These are phyloP conservation scores for Oropetium thomaeum DNA, from an alignment of 176 grass and related monocot species.

Conservation along the genomic window DNA sequence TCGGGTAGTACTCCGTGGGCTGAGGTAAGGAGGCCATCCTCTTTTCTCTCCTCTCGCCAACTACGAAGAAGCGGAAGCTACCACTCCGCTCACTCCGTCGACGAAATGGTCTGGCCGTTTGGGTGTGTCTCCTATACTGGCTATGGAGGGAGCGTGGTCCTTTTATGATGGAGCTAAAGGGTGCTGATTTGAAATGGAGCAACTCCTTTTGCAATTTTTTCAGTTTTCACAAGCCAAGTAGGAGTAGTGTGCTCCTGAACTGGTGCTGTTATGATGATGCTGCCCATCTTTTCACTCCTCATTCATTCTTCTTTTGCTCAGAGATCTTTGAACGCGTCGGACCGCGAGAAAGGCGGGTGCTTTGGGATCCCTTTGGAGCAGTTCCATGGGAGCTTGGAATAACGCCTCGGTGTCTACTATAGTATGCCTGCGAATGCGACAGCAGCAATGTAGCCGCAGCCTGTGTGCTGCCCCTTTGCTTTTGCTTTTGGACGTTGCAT, in stretches of 20 bases:
- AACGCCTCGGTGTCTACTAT: not conserved
- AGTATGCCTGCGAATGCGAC: not conserved
- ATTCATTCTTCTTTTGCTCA: constrained; percentile 25
- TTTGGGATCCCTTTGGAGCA: constrained; percentile 54
- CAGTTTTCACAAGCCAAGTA: constrained; percentile 3
- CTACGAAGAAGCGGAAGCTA: not conserved
- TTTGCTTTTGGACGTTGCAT: constrained; percentile 73
- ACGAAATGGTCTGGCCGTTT: constrained; percentile 28
- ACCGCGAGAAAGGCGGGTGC: constrained; percentile 76
- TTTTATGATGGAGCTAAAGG: constrained; percentile 42
- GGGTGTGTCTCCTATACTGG: constrained; percentile 13
- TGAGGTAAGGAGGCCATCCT: constrained; percentile 64
- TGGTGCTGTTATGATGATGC: constrained; percentile 42
- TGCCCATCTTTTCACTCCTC: constrained; percentile 24
- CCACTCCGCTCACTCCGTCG: not conserved
- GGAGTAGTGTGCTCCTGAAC: not conserved
- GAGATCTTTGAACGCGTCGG: constrained; percentile 91
- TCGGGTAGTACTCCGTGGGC: constrained; percentile 52
- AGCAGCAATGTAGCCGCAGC: not conserved
- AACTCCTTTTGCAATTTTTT: constrained; percentile 10
- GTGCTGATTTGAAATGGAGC: constrained; percentile 29
- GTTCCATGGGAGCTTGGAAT: constrained; percentile 41
- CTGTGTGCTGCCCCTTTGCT: constrained; percentile 29
- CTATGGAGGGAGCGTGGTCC: constrained; percentile 30
- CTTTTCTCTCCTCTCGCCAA: constrained; percentile 3